Base-by-base conservation (phyloP, 345 rosid species). In the Eucalyptus decipiens region DNA sequence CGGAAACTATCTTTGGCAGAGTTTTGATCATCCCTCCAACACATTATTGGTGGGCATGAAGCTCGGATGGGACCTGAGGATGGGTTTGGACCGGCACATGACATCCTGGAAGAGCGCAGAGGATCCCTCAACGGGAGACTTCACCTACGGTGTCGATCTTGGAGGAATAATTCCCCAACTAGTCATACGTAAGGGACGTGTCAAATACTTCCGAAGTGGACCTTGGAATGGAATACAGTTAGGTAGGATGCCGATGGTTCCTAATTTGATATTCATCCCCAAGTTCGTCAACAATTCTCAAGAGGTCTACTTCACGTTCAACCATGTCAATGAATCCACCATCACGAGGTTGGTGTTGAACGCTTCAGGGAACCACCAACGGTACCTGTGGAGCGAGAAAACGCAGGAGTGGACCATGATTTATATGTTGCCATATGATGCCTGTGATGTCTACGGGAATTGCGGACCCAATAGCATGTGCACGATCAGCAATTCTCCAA, bases 381-480 rank as follows among this genome's bases (percentile, higher is more conserved):
- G 52, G 40, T 88, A n/a, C 50, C 40, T 72, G 26, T 88, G 83
- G 89, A 49, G 34, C 3, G 42, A 69, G 34, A 48, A 76, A 23
- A 69, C 32, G 17, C 52, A 23, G 28, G 80, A 43, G 30, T 89
- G 90, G 90, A 32, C 30, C 11, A 45, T 19, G 28, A 45, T 88
- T 34, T 48, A 67, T 60, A 24, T 9, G 8, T 56, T 47, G 3
- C 87, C 69, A 18, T n/a, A 34, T 34, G 90, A 90, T 54, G n/a
- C 32, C 6, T 88, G 91, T 37, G 87, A 90, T 43, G 58, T 51
- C 14, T 90, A 86, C 47, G 88, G 60, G 16, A 69, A 30, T 17
- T 86, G 90, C 11, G 88, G 91, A 12, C 56, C 69, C 21, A 69
- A 90, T 88, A 69, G 88, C 34, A 24, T 86, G 42, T 90, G 90